Base-by-base conservation (phyloP, 1,139 yeast species). In the Nadsonia commutata region DNA sequence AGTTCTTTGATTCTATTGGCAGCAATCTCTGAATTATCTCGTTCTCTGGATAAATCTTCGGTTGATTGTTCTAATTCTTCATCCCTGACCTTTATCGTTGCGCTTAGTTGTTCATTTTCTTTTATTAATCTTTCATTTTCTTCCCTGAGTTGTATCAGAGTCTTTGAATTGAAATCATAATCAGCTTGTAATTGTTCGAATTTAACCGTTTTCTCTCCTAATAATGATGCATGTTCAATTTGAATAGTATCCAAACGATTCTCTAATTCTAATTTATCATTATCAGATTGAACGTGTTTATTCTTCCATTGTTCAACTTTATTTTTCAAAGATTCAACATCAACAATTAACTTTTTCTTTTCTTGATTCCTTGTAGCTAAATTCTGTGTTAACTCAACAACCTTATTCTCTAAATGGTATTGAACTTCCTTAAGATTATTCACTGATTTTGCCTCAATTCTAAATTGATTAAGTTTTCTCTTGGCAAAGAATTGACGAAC, bases 381-480 rank as follows among this genome's bases (percentile, higher is more conserved):
- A 7, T 80, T 75, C 60, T 88, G 95, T 1, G 95, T 86, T 51
- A 93, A 74, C 62, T 88, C 95, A 51, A 90, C 86, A 20, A 93
- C 97, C 70, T 90, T 90, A 63, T 88, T 90, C 62, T 93, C 98
- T 56, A 90, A 73, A 59, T 82, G 78, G 65, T 85, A 90, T 55
- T 94, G 85, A 37, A 85, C 94, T 60, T 90, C 95, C 63, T 84
- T 78, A 68, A 84, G 73, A 57, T 81, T 93, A 58, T 79, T 80
- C 40, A 85, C 94, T 20, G 95, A 84, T 60, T 85, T 85, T 37
- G 96, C 95, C 52, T 90, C 97, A 22, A 71, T 73, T 58, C 76
- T 81, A 58, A 85, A 68, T 48, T 69, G 65, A 49, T 68, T 66
- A 54, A 84, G 74, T 59, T 80, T 79, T 45, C 67, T 67, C 52